Evolutionary conservation across 257 asterid genomes (phyloP).

Genomic region (Gynochthodes officinalis): DNA sequence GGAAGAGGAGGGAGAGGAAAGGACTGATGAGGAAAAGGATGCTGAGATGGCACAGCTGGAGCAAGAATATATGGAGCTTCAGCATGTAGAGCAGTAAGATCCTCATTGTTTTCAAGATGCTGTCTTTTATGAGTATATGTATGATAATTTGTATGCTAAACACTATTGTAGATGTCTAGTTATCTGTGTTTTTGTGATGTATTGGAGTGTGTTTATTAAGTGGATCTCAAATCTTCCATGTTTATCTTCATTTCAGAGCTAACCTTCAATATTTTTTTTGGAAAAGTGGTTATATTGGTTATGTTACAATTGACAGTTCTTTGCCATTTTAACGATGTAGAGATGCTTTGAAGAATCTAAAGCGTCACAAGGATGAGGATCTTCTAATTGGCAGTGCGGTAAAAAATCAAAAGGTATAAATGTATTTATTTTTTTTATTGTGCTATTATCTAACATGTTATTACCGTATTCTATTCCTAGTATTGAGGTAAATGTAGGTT

Average conservation of each 20-base stretch:
- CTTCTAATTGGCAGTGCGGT: conserved; percentile 78
- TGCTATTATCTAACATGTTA: neutral
- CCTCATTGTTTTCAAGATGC: conserved; percentile 5
- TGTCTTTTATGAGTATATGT: neutral
- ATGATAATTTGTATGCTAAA: neutral
- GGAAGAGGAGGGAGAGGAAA: conserved; percentile 19
- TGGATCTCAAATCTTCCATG: neutral
- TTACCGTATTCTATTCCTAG: neutral
- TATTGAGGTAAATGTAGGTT: neutral
- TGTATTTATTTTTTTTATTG: neutral
- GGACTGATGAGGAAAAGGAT: conserved; percentile 33
- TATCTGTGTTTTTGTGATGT: neutral
- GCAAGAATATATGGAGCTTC: conserved; percentile 64
- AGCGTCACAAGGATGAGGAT: conserved; percentile 76
- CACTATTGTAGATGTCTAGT: neutral
- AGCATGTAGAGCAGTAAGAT: conserved; percentile 65
- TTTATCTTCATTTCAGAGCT: neutral
- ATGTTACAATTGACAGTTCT: neutral
- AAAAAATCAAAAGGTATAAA: conserved; percentile 76
- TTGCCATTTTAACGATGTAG: conserved; percentile 35
- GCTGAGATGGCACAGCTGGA: conserved; percentile 71
- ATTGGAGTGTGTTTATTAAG: neutral
- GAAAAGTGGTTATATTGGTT: neutral
- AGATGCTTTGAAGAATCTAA: conserved; percentile 64
- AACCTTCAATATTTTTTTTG: neutral